Conservation (phyloP, 2,329 filamentous ascomycete species). For the Alternaria rosae region DNA sequence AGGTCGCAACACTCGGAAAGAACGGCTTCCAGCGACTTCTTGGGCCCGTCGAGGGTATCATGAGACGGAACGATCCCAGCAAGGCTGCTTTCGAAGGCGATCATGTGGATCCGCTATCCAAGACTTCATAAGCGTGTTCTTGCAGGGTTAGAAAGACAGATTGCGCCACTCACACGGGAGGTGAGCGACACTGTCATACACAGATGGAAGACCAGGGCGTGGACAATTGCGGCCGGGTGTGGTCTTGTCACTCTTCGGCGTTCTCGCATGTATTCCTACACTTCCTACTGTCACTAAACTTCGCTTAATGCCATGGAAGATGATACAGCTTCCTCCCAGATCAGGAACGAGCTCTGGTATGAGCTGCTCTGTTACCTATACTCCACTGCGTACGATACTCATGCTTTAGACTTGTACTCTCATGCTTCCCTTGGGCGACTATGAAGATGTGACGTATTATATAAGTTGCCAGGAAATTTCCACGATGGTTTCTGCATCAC, state of each 20-base stretch:
- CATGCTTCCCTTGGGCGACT: not conserved
- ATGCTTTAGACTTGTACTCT: conserved; percentile 13
- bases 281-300: conserved; percentile 51
- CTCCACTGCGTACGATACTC: conserved; percentile 40
- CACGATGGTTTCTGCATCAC: not conserved
- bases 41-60: conserved; percentile 91
- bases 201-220: not conserved
- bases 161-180: not conserved
- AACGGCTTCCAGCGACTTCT: conserved; percentile 93
- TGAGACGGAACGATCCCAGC: conserved; percentile 76
- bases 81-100: conserved; percentile 46
- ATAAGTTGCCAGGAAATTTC: not conserved
- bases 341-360: conserved; percentile 26
- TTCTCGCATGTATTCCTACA: conserved; percentile 48
- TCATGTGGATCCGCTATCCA: conserved; percentile 69
- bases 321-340: conserved; percentile 18
- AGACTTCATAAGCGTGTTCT: conserved; percentile 22
- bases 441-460: not conserved
- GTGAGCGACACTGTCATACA: not conserved
- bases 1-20: conserved; percentile 90
- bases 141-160: not conserved
- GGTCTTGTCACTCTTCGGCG: conserved; percentile 19
- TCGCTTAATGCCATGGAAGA: conserved; percentile 30
- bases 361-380: conserved; percentile 38
- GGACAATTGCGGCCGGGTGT: conserved; percentile 1